Conservation (phyloP, 164 flowering plant species). For the Nymphaea colorata region DNA sequence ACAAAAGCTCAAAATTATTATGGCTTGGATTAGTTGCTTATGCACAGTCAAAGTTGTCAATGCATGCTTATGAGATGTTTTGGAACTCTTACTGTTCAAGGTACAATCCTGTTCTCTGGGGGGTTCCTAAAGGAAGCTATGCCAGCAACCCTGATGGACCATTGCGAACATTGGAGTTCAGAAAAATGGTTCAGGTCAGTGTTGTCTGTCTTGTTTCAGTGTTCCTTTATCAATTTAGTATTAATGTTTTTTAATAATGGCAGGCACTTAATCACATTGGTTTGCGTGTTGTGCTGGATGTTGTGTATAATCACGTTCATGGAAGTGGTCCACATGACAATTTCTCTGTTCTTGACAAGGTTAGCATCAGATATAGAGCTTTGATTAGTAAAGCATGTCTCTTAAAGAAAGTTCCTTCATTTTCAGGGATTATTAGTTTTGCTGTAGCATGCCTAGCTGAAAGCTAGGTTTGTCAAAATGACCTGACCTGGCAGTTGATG, state of each 20-base stretch:
- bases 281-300: slow-evolving; percentile 86
- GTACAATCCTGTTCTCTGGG: slow-evolving; percentile 96
- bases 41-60: no score
- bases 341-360: slow-evolving; percentile 91
- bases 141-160: slow-evolving; percentile 75
- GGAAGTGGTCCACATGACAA: slow-evolving; percentile 75
- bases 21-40: no score
- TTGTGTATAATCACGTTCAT: slow-evolving; percentile 89
- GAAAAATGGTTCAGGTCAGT: slow-evolving; percentile 87
- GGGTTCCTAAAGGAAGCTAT: slow-evolving; percentile 97
- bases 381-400: no score
- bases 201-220: not conserved
- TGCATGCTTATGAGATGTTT: no score
- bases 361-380: slow-evolving; percentile 5
- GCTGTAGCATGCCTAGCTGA: no score
- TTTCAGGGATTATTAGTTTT: no score
- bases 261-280: slow-evolving; percentile 81
- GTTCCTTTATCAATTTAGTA: not conserved
- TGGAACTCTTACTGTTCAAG: slow-evolving; percentile 17
- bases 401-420: no score
- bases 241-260: slow-evolving; percentile 3
- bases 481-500: no score
- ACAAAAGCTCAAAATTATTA: no score
- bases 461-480: no score
- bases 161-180: slow-evolving; percentile 65